Conservation (phyloP, 495 filamentous ascomycete species). For the Talaromyces proteolyticus region DNA sequence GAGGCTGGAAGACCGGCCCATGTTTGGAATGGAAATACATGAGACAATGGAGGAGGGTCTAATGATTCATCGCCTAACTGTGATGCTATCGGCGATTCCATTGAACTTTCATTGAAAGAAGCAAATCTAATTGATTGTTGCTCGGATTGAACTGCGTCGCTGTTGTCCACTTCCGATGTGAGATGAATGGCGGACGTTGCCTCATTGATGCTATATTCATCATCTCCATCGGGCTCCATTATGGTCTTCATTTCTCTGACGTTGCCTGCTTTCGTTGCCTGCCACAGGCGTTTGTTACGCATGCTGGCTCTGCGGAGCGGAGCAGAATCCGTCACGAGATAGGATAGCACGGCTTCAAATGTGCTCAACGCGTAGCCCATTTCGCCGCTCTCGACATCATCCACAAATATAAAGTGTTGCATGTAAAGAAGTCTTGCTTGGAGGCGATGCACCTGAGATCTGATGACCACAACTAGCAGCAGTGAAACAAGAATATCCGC, state of each 20-base stretch:
- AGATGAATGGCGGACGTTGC: constrained; percentile 9
- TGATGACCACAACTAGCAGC: constrained; percentile 86
- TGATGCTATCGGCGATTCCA: constrained; percentile 37
- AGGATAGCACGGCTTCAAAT: constrained; percentile 90
- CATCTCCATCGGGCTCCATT: constrained; percentile 60
- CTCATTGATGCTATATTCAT: constrained; percentile 36
- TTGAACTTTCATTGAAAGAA: constrained; percentile 16
- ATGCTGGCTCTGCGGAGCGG: constrained; percentile 77
- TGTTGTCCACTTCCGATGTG: constrained; percentile 31
- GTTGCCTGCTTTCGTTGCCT: constrained; percentile 71
- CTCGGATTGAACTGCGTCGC: constrained; percentile 32
- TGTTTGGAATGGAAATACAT: constrained; percentile 86
- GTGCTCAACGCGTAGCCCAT: constrained; percentile 96
- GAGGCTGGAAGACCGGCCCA: constrained; percentile 34
- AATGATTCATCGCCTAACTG: background rate
- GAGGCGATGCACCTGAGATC: constrained; percentile 81
- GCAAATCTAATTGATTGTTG: constrained; percentile 17
- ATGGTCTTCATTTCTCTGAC: constrained; percentile 69
- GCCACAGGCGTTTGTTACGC: constrained; percentile 83
- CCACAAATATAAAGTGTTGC: constrained; percentile 92
- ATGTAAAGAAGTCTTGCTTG: constrained; percentile 87
- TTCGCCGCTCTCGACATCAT: constrained; percentile 95
- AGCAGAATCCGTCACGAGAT: constrained; percentile 77
- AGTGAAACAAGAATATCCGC: constrained; percentile 94
- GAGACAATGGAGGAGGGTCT: constrained; percentile 56